Evolutionary conservation across 139 green algal genomes (phyloP).

Genomic region (Pleodorina starrii): DNA sequence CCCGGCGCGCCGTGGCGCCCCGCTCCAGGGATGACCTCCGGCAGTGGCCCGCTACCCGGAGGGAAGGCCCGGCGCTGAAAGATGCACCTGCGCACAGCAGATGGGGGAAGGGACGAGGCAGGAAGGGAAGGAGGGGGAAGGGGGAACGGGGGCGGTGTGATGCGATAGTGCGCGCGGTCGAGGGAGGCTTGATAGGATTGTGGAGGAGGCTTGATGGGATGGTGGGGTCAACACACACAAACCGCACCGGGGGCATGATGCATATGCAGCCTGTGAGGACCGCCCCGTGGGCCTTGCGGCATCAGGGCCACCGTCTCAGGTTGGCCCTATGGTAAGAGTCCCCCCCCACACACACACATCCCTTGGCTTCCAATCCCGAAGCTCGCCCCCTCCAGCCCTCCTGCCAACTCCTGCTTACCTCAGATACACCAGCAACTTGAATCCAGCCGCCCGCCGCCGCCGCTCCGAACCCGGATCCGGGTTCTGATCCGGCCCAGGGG

Average conservation of each 20-base stretch:
- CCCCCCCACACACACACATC: too few relatives aligned
- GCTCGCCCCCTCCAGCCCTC: neutral
- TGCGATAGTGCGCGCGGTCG: too few relatives aligned
- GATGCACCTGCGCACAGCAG: constrained; percentile 3
- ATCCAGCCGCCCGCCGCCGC: constrained; percentile 36
- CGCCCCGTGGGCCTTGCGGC: too few relatives aligned
- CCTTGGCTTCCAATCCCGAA: neutral
- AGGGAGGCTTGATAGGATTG: too few relatives aligned
- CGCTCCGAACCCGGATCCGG: neutral
- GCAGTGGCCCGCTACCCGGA: constrained; percentile 30
- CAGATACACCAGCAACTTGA: constrained; percentile 85
- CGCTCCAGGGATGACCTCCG: constrained; percentile 22
- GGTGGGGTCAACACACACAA: too few relatives aligned
- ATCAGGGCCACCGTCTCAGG: too few relatives aligned
- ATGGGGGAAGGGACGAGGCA: neutral
- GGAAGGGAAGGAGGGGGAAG: neutral
- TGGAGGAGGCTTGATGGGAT: too few relatives aligned
- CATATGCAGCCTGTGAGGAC: too few relatives aligned
- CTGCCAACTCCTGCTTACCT: neutral
- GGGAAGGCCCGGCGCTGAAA: constrained; percentile 48
- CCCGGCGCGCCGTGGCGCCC: constrained; percentile 5
- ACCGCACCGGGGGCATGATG: too few relatives aligned
- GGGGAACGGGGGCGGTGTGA: too few relatives aligned
- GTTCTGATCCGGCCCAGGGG: too few relatives aligned
- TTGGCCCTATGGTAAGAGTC: too few relatives aligned